Percentiles rank a stretch among this genome's conserved stretches.
phyloP scores from a whole-genome alignment of 345 rosid genomes.

The Theobroma cacao region DNA sequence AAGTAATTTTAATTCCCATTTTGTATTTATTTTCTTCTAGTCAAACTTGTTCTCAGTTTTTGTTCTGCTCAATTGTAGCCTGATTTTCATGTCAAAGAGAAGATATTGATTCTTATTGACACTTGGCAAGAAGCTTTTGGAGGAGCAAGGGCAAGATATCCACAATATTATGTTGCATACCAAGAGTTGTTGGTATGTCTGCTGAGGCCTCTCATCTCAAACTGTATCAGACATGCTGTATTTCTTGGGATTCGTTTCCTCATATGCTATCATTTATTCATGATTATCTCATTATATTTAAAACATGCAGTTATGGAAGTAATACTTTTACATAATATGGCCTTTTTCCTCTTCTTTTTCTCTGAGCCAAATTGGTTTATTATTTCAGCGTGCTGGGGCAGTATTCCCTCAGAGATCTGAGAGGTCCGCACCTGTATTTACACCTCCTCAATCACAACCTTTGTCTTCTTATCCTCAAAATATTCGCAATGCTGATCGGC shows the following conservation, averaged over 20 bases:
- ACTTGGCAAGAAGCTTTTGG: slow-evolving; percentile 99
- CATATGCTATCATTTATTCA: neutral
- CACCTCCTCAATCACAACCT: slow-evolving; percentile 95
- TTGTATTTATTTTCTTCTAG: slow-evolving; percentile 9
- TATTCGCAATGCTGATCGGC: slow-evolving; percentile 58
- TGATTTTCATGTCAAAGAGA: slow-evolving; percentile 88
- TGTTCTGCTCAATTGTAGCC: slow-evolving; percentile 52
- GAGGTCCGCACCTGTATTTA: slow-evolving; percentile 86
- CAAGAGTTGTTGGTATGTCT: slow-evolving; percentile 93
- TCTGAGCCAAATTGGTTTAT: slow-evolving; percentile 19
- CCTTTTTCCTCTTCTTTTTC: neutral
- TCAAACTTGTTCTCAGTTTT: slow-evolving; percentile 29
- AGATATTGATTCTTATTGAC: slow-evolving; percentile 80
- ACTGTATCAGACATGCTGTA: slow-evolving; percentile 9
- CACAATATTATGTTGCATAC: slow-evolving; percentile 94
- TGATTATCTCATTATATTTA: neutral
- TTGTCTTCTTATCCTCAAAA: slow-evolving; percentile 79
- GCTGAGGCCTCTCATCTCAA: slow-evolving; percentile 8
- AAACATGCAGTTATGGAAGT: neutral
- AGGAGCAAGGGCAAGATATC: slow-evolving; percentile 95
- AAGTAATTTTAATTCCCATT: slow-evolving; percentile 2
- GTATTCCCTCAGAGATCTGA: slow-evolving; percentile 95
- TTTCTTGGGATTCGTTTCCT: neutral
- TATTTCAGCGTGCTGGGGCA: slow-evolving; percentile 94
- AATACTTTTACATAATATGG: slow-evolving; percentile 4